Evolutionary conservation across 148 eudicot genomes (phyloP).

Genomic region (Vaccinium darrowii): DNA sequence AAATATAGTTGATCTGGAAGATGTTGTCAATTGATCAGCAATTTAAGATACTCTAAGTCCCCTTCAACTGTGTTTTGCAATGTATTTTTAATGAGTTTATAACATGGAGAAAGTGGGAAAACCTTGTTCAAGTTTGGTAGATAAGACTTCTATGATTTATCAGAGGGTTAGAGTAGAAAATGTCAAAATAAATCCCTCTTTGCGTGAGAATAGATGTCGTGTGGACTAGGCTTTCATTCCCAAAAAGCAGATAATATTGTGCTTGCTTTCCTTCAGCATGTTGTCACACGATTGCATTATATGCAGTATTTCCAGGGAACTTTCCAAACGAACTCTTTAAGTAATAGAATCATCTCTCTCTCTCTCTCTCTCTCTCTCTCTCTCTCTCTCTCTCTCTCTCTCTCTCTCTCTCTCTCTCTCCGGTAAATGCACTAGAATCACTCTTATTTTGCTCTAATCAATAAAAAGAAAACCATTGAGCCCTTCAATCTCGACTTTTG

Average conservation of each 20-base stretch:
- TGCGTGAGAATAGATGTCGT: background rate
- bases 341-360: background rate
- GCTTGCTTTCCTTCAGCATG: background rate
- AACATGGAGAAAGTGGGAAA: background rate
- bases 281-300: background rate
- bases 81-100: background rate
- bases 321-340: background rate
- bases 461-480: background rate
- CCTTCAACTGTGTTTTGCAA: background rate
- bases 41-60: background rate
- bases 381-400: no score
- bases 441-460: background rate
- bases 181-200: background rate
- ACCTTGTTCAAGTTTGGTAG: background rate
- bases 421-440: background rate
- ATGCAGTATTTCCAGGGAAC: background rate
- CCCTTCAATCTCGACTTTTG: background rate
- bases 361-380: no score
- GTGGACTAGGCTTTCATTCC: background rate
- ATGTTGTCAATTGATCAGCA: background rate
- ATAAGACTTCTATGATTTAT: background rate
- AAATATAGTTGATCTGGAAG: background rate
- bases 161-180: background rate
- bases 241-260: background rate
- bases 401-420: no score